Evolutionary conservation across 208 protist genomes (phyloP).

Genomic region (Leptomonas seymouri): DNA sequence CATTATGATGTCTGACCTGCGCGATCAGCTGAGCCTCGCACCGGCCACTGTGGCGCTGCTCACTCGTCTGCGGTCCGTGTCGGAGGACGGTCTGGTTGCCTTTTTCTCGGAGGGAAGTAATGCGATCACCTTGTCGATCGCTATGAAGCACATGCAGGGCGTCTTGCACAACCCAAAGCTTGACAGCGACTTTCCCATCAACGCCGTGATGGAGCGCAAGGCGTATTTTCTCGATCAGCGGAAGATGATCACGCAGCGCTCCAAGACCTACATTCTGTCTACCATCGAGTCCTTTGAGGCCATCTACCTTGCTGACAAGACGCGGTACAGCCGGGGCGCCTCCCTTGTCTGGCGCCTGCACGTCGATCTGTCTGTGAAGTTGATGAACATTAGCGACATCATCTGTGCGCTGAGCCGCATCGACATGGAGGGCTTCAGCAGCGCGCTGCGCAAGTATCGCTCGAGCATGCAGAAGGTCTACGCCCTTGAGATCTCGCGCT

Average conservation of each 20-base stretch:
- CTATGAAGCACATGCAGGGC: constrained; percentile 75
- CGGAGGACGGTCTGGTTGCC: constrained; percentile 44
- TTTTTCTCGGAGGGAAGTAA: constrained; percentile 81
- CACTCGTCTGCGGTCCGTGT: constrained; percentile 41
- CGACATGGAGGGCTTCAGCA: constrained; percentile 70
- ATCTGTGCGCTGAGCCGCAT: constrained; percentile 67
- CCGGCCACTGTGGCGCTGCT: constrained; percentile 50
- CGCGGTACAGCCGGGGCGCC: constrained; percentile 54
- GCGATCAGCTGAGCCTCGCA: constrained; percentile 66
- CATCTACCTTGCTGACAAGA: constrained; percentile 60
- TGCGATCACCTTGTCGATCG: constrained; percentile 53
- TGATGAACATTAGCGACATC: constrained; percentile 67
- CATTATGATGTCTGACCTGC: constrained; percentile 64
- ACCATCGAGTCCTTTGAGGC: constrained; percentile 55
- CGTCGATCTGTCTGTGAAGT: constrained; percentile 53
- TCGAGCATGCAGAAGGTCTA: constrained; percentile 85
- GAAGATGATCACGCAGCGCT: constrained; percentile 72
- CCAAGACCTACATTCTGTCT: constrained; percentile 63
- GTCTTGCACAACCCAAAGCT: constrained; percentile 73
- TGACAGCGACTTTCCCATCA: constrained; percentile 79
- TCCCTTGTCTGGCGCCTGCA: constrained; percentile 84
- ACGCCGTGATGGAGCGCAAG: constrained; percentile 76
- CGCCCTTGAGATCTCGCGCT: constrained; percentile 65
- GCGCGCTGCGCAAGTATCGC: constrained; percentile 74
- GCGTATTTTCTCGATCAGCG: constrained; percentile 77